Conservation (phyloP, 305 asterid species). For the Nicotiana rustica region DNA sequence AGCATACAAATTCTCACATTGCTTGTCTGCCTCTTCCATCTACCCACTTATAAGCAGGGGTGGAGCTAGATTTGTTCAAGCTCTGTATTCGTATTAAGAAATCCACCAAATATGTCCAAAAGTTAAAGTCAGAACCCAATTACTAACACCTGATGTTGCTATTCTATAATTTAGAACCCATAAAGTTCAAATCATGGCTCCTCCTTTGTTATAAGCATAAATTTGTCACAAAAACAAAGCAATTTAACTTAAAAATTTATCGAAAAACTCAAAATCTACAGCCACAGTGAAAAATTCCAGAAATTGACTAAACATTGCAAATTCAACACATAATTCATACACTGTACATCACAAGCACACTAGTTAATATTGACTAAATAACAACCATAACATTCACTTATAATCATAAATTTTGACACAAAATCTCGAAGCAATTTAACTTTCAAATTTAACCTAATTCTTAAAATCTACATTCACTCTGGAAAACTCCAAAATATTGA, state of each 20-base stretch:
- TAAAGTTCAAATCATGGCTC: no score
- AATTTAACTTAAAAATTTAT: not conserved
- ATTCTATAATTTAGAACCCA: no score
- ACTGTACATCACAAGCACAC: conserved; percentile 1
- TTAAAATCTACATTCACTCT: no score
- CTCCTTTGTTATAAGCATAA: not conserved
- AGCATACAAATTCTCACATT: not conserved
- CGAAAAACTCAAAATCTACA: not conserved
- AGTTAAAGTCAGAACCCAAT: no score
- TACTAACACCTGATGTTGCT: no score
- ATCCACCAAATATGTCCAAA: no score
- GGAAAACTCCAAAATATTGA: not conserved
- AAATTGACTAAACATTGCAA: not conserved
- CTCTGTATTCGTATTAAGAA: no score
- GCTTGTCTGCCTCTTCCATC: not conserved
- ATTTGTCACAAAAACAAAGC: not conserved
- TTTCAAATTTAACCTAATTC: no score
- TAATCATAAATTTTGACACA: no score
- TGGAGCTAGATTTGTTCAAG: no score
- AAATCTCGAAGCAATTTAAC: no score
- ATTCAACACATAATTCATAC: not conserved
- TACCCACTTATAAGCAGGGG: not conserved
- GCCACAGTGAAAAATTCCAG: not conserved
- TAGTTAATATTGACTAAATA: not conserved
- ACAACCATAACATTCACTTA: not conserved